These are phyloP conservation scores for Claviceps maximensis DNA, from an alignment of 2,329 filamentous ascomycete species.

Conservation along the genomic window DNA sequence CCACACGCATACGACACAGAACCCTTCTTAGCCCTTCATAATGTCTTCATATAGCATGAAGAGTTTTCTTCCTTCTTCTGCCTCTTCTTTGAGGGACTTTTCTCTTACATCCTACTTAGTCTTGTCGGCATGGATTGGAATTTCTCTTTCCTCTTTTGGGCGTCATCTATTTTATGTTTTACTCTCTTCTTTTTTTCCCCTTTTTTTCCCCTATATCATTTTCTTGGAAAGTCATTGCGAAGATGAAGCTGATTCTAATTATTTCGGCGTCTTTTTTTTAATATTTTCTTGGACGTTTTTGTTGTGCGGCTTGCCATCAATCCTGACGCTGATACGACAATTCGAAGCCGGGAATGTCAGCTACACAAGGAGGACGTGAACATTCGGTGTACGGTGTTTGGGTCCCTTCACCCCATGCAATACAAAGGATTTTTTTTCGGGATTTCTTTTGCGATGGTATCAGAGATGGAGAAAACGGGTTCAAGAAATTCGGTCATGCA, in stretches of 20 bases:
- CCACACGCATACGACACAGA: no score
- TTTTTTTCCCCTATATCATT: not conserved
- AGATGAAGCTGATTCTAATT: conserved; percentile 1
- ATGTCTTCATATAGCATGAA: conserved; percentile 24
- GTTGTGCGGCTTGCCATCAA: not conserved
- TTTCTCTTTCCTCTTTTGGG: conserved; percentile 4
- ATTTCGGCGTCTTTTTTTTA: not conserved
- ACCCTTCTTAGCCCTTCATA: conserved; percentile 14
- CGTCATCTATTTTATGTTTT: conserved; percentile 7
- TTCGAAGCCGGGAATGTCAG: not conserved
- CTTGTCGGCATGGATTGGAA: not conserved
- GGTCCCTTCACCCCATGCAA: not conserved
- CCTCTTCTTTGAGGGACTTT: conserved; percentile 9
- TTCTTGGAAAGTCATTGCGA: conserved; percentile 7
- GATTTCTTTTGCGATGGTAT: not conserved
- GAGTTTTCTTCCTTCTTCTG: conserved; percentile 16
- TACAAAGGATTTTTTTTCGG: not conserved
- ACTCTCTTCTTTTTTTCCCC: conserved; percentile 1
- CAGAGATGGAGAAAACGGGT: not conserved
- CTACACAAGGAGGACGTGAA: not conserved
- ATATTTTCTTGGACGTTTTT: conserved; percentile 3
- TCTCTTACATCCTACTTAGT: conserved; percentile 9
- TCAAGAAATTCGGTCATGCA: not conserved
- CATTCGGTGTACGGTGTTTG: conserved; percentile 3
- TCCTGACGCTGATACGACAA: not conserved